Conservation (phyloP, 192 early-diverging fungal species). For the Spizellomyces punctatus region DNA sequence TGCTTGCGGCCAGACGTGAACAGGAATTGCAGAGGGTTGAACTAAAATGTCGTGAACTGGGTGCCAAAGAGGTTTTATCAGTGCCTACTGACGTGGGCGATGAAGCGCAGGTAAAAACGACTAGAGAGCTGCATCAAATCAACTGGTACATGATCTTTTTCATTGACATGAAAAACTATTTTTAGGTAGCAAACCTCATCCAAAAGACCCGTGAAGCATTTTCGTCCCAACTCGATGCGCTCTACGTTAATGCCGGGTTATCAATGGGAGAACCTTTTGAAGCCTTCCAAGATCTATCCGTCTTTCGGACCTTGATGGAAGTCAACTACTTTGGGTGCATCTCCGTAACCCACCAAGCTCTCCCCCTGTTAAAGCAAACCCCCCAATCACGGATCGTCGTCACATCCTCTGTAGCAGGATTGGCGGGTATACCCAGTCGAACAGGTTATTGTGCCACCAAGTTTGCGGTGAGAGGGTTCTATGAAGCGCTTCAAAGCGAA, state of each 20-base stretch:
- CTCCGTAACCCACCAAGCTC: conserved; percentile 16
- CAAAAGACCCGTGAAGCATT: too few relatives aligned
- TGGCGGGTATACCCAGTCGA: conserved; percentile 68
- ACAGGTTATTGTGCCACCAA: conserved; percentile 73
- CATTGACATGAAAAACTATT: too few relatives aligned
- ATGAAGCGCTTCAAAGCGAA: conserved; percentile 78
- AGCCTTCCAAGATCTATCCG: conserved; percentile 37
- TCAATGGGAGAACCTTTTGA: conserved; percentile 56
- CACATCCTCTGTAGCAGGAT: conserved; percentile 72
- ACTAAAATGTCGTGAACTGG: conserved; percentile 40
- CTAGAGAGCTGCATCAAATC: too few relatives aligned
- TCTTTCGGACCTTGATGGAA: conserved; percentile 24
- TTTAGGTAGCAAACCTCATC: too few relatives aligned
- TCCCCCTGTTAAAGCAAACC: conserved; percentile 36
- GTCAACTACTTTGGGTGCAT: conserved; percentile 37
- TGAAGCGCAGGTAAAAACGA: conserved; percentile 50
- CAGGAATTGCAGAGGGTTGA: conserved; percentile 54
- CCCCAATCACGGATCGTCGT: conserved; percentile 58
- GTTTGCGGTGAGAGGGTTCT: conserved; percentile 80
- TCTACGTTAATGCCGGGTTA: conserved; percentile 75
- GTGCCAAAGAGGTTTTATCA: conserved; percentile 14
- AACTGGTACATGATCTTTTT: too few relatives aligned
- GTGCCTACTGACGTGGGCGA: conserved; percentile 53
- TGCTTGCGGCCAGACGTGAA: conserved; percentile 66
- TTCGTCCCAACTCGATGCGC: conserved; percentile 53